Base-by-base conservation (phyloP, 2,329 filamentous ascomycete species). In the Xylariaceae sp. region DNA sequence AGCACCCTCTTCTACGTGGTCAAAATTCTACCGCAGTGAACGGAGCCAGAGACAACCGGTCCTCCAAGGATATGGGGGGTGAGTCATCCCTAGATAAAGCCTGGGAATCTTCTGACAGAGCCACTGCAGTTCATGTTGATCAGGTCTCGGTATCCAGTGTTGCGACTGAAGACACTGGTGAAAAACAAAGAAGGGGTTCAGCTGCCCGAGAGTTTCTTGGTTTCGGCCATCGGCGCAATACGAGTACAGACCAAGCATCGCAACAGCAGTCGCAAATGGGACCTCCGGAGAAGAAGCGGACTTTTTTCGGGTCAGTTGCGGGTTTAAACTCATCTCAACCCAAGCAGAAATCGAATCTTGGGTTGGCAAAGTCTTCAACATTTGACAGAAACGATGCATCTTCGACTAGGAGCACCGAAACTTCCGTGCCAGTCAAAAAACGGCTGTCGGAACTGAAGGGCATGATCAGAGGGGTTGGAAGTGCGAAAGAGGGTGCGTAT, bases 61-160 rank as follows among this genome's bases (percentile, higher is more conserved):
- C 50, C n/a, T 72, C 79, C 47, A 77, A 74, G 47, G 72, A 74
- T 13, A 62, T 76, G 38, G 69, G 73, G 3, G 68, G 65, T 39
- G 67, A 67, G 40, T 61, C 75, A 33, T 55, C 58, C 13, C 11
- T 26, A 26, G 22, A 26, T 26, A 6, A 60, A 17, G 16, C 30
- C 15, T 4, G 30, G 30, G 15, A 32, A 4, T 32, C 30, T n/a
- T n/a, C 12, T 32, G 16, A n/a, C 30, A 17, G 15, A 32, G 16
- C 16, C 30, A 32, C 31, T 22, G 6, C 49, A 37, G 47, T 60
- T 6, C 60, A 54, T 15, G 59, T 61, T 13, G 69, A 74, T 39
- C 66, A 64, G 8, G 56, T 66, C 3, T 69, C 70, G 2, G 67
- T 70, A 30, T 59, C 63, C 3, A 74, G 66, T 38, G 51, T 64